Percentiles rank a stretch among this genome's conserved stretches.
These are phyloP conservation scores for Psilocybe azurescens DNA, from an alignment of 768 basidiomycete genomes.

Conservation along the genomic window DNA sequence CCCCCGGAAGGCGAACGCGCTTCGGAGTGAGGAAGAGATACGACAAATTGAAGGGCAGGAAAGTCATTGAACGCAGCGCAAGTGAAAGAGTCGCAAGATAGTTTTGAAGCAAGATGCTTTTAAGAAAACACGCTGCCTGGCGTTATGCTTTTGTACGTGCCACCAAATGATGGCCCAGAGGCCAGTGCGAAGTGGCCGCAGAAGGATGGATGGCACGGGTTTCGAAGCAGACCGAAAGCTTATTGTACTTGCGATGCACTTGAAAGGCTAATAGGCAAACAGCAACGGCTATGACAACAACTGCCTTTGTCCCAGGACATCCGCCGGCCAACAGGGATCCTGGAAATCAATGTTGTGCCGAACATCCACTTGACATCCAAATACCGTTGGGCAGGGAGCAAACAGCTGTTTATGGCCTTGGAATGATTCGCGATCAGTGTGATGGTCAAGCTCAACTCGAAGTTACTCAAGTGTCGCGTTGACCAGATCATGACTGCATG, in stretches of 20 bases:
- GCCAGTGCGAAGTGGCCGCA: not conserved
- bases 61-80: slow-evolving; percentile 19
- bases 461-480: no score
- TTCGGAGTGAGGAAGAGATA: slow-evolving; percentile 59
- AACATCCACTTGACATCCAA: no score
- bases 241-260: not conserved
- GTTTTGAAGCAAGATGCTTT: not conserved
- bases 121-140: not conserved
- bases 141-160: slow-evolving; percentile 1
- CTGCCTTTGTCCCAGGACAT: not conserved
- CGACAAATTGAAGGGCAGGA: slow-evolving; percentile 52
- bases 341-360: not conserved
- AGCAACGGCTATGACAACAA: not conserved
- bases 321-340: not conserved
- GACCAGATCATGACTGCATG: no score
- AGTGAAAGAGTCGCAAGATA: not conserved
- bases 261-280: not conserved
- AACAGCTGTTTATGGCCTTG: not conserved
- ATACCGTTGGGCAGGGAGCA: no score
- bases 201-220: not conserved
- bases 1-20: slow-evolving; percentile 56
- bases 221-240: slow-evolving; percentile 1
- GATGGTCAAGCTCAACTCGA: not conserved
- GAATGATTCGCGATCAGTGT: not conserved
- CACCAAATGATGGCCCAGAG: not conserved